Evolutionary conservation across 2,329 filamentous ascomycete genomes (phyloP).

Genomic region (Clonostachys rhizophaga): DNA sequence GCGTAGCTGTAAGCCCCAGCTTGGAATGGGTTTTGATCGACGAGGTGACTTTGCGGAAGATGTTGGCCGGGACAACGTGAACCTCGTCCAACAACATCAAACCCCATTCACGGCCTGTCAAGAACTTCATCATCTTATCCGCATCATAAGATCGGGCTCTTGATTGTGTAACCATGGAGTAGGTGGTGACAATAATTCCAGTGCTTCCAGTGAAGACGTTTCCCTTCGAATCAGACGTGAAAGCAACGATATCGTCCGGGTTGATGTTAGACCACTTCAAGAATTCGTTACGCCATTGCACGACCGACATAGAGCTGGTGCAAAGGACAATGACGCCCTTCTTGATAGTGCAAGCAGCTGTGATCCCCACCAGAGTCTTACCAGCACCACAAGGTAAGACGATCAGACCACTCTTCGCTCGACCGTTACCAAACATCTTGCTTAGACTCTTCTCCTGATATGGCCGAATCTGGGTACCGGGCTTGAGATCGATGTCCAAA

Average conservation of each 20-base stretch:
- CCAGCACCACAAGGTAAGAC: constrained; percentile 94
- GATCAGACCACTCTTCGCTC: constrained; percentile 95
- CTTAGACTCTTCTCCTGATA: constrained; percentile 97
- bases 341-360: constrained; percentile 94
- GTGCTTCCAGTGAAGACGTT: constrained; percentile 76
- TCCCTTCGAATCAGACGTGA: constrained; percentile 90
- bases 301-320: constrained; percentile 95
- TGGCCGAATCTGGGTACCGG: constrained; percentile 82
- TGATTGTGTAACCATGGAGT: constrained; percentile 96
- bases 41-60: constrained; percentile 91
- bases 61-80: constrained; percentile 93
- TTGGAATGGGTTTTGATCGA: constrained; percentile 94
- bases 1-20: constrained; percentile 86
- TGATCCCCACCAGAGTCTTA: constrained; percentile 97
- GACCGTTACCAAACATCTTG: constrained; percentile 99
- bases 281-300: constrained; percentile 96
- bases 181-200: constrained; percentile 95
- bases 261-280: constrained; percentile 97
- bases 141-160: constrained; percentile 86
- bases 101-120: constrained; percentile 88
- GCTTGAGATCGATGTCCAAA: constrained; percentile 88
- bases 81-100: constrained; percentile 97
- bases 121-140: constrained; percentile 95
- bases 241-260: constrained; percentile 87
- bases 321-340: constrained; percentile 94